These are phyloP conservation scores for Cadophora luteo-olivacea DNA, from an alignment of 2,329 filamentous ascomycete genomes.

Conservation along the genomic window DNA sequence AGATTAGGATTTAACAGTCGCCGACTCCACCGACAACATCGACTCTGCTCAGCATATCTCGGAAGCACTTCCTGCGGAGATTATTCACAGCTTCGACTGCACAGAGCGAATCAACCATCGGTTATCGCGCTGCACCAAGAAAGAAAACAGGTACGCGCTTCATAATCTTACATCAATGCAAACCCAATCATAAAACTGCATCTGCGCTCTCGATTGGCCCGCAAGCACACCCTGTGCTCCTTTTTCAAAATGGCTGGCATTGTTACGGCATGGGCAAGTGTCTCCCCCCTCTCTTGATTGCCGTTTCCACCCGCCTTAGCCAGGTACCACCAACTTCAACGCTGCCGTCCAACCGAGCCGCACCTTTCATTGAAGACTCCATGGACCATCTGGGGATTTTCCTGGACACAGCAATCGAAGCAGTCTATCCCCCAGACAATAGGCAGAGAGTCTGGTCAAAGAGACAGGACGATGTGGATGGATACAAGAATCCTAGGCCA, in stretches of 20 bases:
- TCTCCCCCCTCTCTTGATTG: background rate
- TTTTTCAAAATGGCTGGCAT: background rate
- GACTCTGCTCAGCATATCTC: background rate
- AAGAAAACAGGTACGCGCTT: constrained; percentile 12
- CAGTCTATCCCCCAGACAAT: background rate
- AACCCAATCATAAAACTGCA: background rate
- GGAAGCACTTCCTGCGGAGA: background rate
- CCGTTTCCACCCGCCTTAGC: constrained; percentile 9
- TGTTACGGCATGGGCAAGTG: constrained; percentile 2
- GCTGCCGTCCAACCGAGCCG: constrained; percentile 15
- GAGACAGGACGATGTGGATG: background rate
- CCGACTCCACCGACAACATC: constrained; percentile 3
- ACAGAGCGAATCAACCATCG: background rate
- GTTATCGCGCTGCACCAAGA: background rate
- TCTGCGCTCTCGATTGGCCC: background rate
- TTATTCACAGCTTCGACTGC: background rate
- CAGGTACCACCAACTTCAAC: constrained; percentile 4
- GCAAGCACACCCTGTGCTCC: background rate
- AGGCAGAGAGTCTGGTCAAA: background rate
- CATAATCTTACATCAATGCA: background rate
- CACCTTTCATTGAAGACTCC: background rate
- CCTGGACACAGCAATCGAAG: background rate
- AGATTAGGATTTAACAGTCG: background rate
- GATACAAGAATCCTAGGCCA: background rate
- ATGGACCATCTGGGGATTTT: constrained; percentile 3